phyloP scores from a whole-genome alignment of 2,329 filamentous ascomycete genomes.

The Claviceps arundinis region DNA sequence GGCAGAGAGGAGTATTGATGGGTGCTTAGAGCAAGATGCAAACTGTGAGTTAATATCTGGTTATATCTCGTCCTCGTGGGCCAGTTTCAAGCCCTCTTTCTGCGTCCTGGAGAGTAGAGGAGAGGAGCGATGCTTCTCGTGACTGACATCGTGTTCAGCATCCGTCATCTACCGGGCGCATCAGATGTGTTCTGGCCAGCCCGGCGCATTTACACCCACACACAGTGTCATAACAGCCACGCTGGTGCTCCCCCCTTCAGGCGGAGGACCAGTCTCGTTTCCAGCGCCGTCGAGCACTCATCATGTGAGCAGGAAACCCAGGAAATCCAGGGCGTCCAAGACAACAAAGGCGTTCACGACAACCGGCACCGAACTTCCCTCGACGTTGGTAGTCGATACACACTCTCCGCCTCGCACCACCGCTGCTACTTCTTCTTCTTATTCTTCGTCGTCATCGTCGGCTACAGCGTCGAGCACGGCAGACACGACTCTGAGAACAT shows the following conservation, averaged over 20 bases:
- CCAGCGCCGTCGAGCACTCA: constrained; percentile 9
- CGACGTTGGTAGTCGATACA: constrained; percentile 6
- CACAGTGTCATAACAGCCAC: constrained; percentile 46
- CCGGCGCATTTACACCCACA: constrained; percentile 40
- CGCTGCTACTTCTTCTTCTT: neutral
- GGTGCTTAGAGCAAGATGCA: constrained; percentile 35
- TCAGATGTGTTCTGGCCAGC: constrained; percentile 41
- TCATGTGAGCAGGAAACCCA: neutral
- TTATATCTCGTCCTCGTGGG: too few species aligned
- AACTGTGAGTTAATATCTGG: constrained; percentile 15
- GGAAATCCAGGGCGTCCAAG: neutral
- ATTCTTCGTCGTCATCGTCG: neutral
- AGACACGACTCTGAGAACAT: constrained; percentile 1
- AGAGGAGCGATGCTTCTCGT: too few species aligned
- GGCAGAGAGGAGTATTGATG: constrained; percentile 33
- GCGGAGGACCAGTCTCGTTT: constrained; percentile 16
- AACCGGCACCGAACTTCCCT: neutral
- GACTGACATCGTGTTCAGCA: constrained; percentile 19
- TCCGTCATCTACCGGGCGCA: constrained; percentile 35
- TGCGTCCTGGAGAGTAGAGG: too few species aligned
- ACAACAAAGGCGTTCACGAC: neutral
- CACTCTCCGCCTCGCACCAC: neutral
- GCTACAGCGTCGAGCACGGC: neutral
- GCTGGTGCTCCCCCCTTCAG: constrained; percentile 24
- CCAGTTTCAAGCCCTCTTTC: too few species aligned